Evolutionary conservation across 441 rosid genomes (phyloP), one percentile per base, ranked within the genome.

Genomic region (Pelargonium citronellum): DNA sequence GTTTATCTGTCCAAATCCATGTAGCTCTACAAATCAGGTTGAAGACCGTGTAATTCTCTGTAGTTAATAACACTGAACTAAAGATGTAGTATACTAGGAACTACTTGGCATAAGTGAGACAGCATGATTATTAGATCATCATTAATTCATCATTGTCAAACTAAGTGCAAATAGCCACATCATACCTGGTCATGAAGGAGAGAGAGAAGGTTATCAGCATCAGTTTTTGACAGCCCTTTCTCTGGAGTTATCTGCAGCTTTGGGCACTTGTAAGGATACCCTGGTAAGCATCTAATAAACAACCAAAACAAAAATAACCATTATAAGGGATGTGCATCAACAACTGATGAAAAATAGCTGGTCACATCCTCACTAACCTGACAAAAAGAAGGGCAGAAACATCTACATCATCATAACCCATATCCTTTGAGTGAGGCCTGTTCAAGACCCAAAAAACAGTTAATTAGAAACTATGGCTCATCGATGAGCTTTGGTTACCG

Each of bases 381-480:
- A 91, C 92, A 67, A 81, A 66, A 72, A 95, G 97, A 72, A 79
- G 80, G 67, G 96, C 97, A 72, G 96, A 95, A 58, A 95, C 84
- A 77, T 95, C 88, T 39, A 79, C 82, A 78, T 91, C 97, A 75
- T 89, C 97, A 71, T 79, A 85, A 66, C 95, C 97, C 96, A 83
- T 91, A 79, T 90, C 95, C 78, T 90, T 95, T 1, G 94, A 89
- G 83, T 91, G 86, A 75, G 99, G 97, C 88, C 99, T 91, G 84
- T 77, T 78, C 84, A 47, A 79, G 75, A 72, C 70, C 74, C 65
- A 74, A 67, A 80, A 65, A 13, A 17, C 27, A 75, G 46, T 66
- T 53, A 49, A 67, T 62, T 57, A 43, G 30, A 73, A 51, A 69
- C 44, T 58, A 67, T 19, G 24, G 44, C 49, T 77, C 37, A 30